Conservation (phyloP, 495 filamentous ascomycete species). For the Lophiotrema nucula region DNA sequence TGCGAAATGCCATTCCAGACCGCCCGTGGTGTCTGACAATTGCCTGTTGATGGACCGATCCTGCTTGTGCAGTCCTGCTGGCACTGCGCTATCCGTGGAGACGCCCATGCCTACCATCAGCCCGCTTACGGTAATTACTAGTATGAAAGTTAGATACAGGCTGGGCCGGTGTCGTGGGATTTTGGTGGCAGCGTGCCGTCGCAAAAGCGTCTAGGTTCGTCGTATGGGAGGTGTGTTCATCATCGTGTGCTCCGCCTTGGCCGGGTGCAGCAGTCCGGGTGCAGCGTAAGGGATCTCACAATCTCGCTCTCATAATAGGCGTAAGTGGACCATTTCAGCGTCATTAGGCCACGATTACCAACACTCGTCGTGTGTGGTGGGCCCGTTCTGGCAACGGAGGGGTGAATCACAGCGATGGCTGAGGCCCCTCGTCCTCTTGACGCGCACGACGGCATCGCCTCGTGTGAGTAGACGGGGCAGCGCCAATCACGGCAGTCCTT, state of each 20-base stretch:
- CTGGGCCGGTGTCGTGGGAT: conserved; percentile 19
- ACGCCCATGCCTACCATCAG: conserved; percentile 12
- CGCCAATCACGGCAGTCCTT: background rate
- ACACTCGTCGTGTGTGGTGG: no score
- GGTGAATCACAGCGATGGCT: no score
- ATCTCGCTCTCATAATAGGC: background rate
- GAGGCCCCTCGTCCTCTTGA: no score
- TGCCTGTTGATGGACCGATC: conserved; percentile 12
- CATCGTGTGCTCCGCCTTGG: no score
- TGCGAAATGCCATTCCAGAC: no score
- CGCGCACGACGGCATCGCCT: conserved; percentile 24
- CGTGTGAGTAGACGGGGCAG: background rate
- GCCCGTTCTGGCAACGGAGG: no score
- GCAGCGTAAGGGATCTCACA: conserved; percentile 10
- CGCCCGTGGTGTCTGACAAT: conserved; percentile 17
- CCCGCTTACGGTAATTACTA: conserved; percentile 25
- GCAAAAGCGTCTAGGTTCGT: conserved; percentile 12
- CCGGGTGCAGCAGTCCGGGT: conserved; percentile 27
- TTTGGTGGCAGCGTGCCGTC: no score
- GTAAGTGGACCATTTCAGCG: no score
- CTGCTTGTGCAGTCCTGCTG: background rate
- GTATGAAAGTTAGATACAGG: conserved; percentile 8
- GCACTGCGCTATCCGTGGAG: no score
- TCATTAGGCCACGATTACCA: no score
- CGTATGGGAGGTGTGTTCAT: no score